Evolutionary conservation across 2,329 filamentous ascomycete genomes (phyloP).

Genomic region (Bipolaris victoriae): DNA sequence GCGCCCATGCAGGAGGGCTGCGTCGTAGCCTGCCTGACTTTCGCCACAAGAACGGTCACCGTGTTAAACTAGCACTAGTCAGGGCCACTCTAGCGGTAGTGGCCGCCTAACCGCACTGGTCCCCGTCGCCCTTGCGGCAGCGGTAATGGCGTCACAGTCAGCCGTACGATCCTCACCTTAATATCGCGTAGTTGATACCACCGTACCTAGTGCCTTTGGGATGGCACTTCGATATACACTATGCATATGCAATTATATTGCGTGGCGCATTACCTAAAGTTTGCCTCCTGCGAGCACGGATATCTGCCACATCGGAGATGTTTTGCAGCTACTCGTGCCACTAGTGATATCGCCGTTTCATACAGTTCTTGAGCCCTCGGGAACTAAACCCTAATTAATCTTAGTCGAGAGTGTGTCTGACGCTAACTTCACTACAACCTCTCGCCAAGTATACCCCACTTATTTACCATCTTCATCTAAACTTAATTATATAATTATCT

Average conservation of each 20-base stretch:
- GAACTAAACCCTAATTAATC: not conserved
- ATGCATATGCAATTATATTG: no score
- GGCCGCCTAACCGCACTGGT: not conserved
- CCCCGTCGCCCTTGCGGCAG: not conserved
- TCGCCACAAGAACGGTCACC: not conserved
- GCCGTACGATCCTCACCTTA: no score
- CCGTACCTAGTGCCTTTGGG: no score
- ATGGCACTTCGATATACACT: no score
- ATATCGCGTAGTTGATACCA: no score
- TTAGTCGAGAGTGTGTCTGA: not conserved
- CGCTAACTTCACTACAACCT: no score
- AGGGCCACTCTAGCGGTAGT: not conserved
- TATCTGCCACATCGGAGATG: not conserved
- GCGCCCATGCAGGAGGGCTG: not conserved
- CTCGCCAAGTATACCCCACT: no score
- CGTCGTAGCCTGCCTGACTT: not conserved
- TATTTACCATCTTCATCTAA: no score
- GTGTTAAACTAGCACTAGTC: not conserved
- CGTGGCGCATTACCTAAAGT: no score
- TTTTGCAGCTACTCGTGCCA: not conserved
- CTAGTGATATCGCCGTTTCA: not conserved
- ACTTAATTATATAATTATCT: no score
- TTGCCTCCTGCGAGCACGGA: no score
- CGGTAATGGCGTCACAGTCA: no score
- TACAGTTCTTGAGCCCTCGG: not conserved